phyloP scores from a whole-genome alignment of 768 basidiomycete genomes.

The Boletus rubescentipes region DNA sequence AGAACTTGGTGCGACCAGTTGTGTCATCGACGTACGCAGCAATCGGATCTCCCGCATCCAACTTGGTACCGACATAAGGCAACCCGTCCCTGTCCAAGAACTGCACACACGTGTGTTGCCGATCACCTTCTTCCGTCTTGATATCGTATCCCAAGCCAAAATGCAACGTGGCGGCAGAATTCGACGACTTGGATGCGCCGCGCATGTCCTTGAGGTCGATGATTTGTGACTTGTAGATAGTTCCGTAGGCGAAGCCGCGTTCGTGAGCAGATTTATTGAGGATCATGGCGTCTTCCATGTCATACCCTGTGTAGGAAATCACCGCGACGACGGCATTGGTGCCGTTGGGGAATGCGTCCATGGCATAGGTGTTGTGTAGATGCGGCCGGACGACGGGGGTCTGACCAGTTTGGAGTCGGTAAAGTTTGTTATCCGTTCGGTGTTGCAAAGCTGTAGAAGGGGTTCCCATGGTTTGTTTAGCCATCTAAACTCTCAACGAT shows the following conservation, averaged over 20 bases:
- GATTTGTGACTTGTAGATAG: slow-evolving; percentile 92
- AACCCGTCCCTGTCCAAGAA: slow-evolving; percentile 83
- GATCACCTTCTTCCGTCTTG: slow-evolving; percentile 46
- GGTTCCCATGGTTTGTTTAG: slow-evolving; percentile 99
- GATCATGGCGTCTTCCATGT: slow-evolving; percentile 99
- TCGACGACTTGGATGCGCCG: slow-evolving; percentile 59
- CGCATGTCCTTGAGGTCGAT: slow-evolving; percentile 83
- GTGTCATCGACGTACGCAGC: slow-evolving; percentile 88
- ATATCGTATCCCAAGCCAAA: slow-evolving; percentile 88
- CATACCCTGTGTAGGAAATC: slow-evolving; percentile 99
- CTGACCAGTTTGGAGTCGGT: slow-evolving; percentile 93
- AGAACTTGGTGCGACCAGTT: slow-evolving; percentile 75
- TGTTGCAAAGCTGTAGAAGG: slow-evolving; percentile 89
- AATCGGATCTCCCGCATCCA: slow-evolving; percentile 75
- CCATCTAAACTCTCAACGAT: slow-evolving; percentile 69
- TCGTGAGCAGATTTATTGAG: slow-evolving; percentile 98
- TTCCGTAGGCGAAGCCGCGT: slow-evolving; percentile 95
- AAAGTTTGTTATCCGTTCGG: slow-evolving; percentile 97
- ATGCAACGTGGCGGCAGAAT: slow-evolving; percentile 68
- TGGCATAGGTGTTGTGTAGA: slow-evolving; percentile 91
- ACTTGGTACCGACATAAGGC: slow-evolving; percentile 69
- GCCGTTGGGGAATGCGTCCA: slow-evolving; percentile 98
- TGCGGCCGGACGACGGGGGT: slow-evolving; percentile 91
- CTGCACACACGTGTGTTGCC: slow-evolving; percentile 42
- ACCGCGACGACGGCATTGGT: slow-evolving; percentile 99